These are phyloP conservation scores for Hemisphaericaspora xylanilytica DNA, from an alignment of 1,139 yeast genomes.

Conservation along the genomic window DNA sequence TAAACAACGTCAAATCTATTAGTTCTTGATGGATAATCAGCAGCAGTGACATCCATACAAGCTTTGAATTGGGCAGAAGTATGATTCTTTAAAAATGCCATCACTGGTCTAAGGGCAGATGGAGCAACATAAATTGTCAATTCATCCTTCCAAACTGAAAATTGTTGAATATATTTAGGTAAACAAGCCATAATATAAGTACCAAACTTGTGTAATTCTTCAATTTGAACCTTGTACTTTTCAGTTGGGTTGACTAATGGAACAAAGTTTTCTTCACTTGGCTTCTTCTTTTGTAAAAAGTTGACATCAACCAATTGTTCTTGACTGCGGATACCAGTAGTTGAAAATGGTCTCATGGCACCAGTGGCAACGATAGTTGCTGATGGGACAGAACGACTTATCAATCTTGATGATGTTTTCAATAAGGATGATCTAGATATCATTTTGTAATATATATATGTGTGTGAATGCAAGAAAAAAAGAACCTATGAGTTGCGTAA, in stretches of 20 bases:
- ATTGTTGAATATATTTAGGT: slow-evolving; percentile 82
- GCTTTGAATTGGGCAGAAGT: slow-evolving; percentile 78
- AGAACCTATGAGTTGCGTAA: too few species aligned
- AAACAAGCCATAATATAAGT: slow-evolving; percentile 72
- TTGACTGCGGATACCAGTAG: slow-evolving; percentile 14
- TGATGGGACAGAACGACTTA: too few species aligned
- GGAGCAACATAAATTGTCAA: slow-evolving; percentile 77
- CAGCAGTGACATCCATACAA: slow-evolving; percentile 81
- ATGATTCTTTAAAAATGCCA: slow-evolving; percentile 72
- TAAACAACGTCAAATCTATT: slow-evolving; percentile 87
- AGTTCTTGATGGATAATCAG: slow-evolving; percentile 80
- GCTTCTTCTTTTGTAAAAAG: slow-evolving; percentile 40
- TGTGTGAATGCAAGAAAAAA: not conserved
- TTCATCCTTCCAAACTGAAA: slow-evolving; percentile 90
- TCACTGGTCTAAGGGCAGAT: slow-evolving; percentile 65
- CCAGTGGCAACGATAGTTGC: not conserved
- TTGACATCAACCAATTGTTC: slow-evolving; percentile 39
- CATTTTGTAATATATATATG: slow-evolving; percentile 4
- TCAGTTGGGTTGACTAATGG: slow-evolving; percentile 80
- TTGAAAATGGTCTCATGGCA: slow-evolving; percentile 13
- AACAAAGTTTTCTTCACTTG: slow-evolving; percentile 36
- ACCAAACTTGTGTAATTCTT: slow-evolving; percentile 82
- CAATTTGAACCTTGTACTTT: slow-evolving; percentile 63
- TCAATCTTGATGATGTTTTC: slow-evolving; percentile 5
- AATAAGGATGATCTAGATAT: slow-evolving; percentile 7